A percentile compares a stretch with the other conserved stretches of the same genome.
phyloP scores from a whole-genome alignment of 139 green algal species.

The Chlamydomonas sp. region DNA sequence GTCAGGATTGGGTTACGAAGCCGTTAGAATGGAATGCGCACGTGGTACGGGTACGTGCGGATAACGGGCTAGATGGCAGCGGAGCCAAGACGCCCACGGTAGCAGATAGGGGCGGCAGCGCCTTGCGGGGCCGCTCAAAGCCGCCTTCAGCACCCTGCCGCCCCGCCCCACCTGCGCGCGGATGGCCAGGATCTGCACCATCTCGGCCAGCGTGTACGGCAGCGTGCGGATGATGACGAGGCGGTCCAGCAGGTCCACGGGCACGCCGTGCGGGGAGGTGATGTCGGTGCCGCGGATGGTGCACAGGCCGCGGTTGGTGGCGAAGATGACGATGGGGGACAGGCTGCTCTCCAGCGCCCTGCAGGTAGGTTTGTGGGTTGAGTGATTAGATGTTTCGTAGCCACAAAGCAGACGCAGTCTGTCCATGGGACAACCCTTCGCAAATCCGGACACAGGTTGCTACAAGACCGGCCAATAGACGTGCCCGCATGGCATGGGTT shows the following conservation, averaged over 20 bases:
- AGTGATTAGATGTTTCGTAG: neutral
- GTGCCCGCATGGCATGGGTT: no score
- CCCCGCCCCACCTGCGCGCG: slow-evolving; percentile 75
- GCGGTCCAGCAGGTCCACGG: slow-evolving; percentile 96
- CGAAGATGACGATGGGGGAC: slow-evolving; percentile 98
- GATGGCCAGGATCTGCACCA: slow-evolving; percentile 93
- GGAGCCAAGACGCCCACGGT: no score
- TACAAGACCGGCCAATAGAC: no score
- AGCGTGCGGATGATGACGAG: slow-evolving; percentile 99
- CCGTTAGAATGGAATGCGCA: no score
- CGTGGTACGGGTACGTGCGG: no score
- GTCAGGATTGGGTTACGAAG: no score
- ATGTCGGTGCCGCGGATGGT: slow-evolving; percentile 92
- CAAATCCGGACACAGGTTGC: no score
- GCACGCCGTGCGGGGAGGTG: slow-evolving; percentile 92
- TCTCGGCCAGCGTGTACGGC: slow-evolving; percentile 92
- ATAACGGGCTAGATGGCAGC: no score
- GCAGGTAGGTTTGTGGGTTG: neutral
- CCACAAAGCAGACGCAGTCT: neutral
- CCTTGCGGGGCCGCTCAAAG: no score
- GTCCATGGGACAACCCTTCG: no score
- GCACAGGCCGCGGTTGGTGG: slow-evolving; percentile 97
- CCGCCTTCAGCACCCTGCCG: neutral
- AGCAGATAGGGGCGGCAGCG: no score
- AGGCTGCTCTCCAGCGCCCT: slow-evolving; percentile 90